Evolutionary conservation across 768 basidiomycete genomes (phyloP), one percentile per base, ranked within the genome.

Genomic region (Podaxis pistillaris): DNA sequence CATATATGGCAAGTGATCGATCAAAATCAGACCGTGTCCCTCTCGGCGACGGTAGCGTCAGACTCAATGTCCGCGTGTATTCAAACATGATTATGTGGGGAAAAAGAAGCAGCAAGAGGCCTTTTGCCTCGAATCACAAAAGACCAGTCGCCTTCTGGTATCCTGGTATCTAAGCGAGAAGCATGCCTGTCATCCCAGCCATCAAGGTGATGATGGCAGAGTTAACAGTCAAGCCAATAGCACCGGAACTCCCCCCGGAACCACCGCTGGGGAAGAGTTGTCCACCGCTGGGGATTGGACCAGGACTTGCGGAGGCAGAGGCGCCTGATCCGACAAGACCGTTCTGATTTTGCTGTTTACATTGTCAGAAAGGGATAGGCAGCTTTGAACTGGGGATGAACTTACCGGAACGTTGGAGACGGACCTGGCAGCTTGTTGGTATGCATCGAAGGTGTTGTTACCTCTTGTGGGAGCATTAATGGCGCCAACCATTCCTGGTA

Each of bases 381-480:
- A 37, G 6, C 5, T 12, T 40, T 15, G 49, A 4, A 46, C 22
- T 15, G 17, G 36, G 37, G 50, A 15, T 3, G 33, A 36, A 76
- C 76, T 11, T 71, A 80, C 80, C 40, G 73, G 76, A 37, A 75
- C 68, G 5, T 22, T 58, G 7, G 70, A 63, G 64, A 73, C 71
- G 13, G 58, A 60, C 53, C 64, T 65, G 3, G 83, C 83, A 11
- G 68, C 69, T 4, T 53, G 58, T 60, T 69, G 65, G 74, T 76
- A 85, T 13, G 69, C 67, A 0, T 62, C 65, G 62, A 82, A 78
- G 17, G 79, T 81, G 70, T 76, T 81, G 69, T 75, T 74, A 1
- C 81, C 82, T n/a, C 71, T 68, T 4, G 73, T 56, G 2, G 82
- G 81, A 0, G 83, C 75, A 68, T 86, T 86, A 70, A 87, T 83